These are phyloP conservation scores for Lycium ferocissimum DNA, from an alignment of 257 asterid genomes.

Conservation along the genomic window DNA sequence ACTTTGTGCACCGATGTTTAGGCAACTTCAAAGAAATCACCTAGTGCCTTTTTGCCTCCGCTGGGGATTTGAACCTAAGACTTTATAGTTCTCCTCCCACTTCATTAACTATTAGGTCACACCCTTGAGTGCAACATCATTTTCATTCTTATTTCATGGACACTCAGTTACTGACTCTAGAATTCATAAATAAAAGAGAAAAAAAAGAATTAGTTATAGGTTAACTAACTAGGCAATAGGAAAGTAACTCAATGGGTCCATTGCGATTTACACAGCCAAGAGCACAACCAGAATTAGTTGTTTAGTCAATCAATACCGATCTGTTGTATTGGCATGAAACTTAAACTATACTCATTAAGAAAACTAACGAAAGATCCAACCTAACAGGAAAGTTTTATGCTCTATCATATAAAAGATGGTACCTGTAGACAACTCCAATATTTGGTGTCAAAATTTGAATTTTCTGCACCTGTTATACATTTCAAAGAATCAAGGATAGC, in stretches of 20 bases:
- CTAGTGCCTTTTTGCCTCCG: background rate
- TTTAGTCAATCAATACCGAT: background rate
- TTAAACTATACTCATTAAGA: background rate
- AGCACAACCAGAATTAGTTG: background rate
- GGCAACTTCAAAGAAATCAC: background rate
- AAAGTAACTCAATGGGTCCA: background rate
- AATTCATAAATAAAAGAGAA: background rate
- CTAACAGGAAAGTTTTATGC: background rate
- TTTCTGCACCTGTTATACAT: conserved; percentile 81
- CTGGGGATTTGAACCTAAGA: background rate
- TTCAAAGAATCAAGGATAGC: background rate
- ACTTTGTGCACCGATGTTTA: background rate
- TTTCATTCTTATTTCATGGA: background rate
- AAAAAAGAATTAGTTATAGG: background rate
- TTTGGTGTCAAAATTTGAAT: conserved; percentile 93
- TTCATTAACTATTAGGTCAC: too few relatives aligned
- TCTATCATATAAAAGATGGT: conserved; percentile 24
- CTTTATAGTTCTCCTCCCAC: background rate
- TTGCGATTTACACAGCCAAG: background rate
- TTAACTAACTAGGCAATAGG: background rate
- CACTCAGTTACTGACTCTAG: background rate
- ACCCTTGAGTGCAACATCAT: too few relatives aligned
- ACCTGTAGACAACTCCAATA: conserved; percentile 99
- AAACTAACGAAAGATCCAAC: background rate
- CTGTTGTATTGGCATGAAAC: background rate